A percentile compares a stretch with the other conserved stretches of the same genome.
Evolutionary conservation across 768 basidiomycete species (phyloP).

Genomic region (Amanita exitialis): DNA sequence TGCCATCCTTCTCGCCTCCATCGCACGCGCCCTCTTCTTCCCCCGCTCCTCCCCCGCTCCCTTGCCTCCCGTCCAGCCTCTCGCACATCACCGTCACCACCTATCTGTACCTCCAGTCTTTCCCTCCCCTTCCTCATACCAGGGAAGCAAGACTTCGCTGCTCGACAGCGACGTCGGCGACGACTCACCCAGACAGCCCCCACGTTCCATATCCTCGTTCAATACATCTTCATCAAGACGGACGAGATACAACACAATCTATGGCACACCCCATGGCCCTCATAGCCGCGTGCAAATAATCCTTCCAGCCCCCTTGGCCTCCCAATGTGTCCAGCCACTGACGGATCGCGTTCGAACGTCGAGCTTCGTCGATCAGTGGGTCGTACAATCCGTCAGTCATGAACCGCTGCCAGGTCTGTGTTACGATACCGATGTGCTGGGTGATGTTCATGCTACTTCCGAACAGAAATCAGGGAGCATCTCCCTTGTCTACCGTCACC

Average conservation of each 20-base stretch:
- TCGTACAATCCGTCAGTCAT: slow-evolving; percentile 4
- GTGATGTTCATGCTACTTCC: background rate
- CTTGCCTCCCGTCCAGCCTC: slow-evolving; percentile 55
- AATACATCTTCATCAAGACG: slow-evolving; percentile 9
- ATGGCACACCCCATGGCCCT: slow-evolving; percentile 53
- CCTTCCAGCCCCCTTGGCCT: slow-evolving; percentile 54
- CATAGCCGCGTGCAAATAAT: slow-evolving; percentile 57
- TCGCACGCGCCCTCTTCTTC: slow-evolving; percentile 28
- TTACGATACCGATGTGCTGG: background rate
- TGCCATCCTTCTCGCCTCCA: slow-evolving; percentile 24
- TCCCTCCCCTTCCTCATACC: slow-evolving; percentile 10
- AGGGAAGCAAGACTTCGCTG: slow-evolving; percentile 25
- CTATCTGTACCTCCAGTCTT: slow-evolving; percentile 14
- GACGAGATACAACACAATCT: slow-evolving; percentile 24
- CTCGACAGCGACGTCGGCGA: slow-evolving; percentile 13
- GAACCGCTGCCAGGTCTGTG: background rate
- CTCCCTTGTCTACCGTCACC: background rate
- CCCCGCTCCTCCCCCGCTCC: slow-evolving; percentile 27
- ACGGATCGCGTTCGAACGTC: slow-evolving; percentile 11
- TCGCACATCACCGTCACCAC: slow-evolving; percentile 51
- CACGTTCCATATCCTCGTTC: slow-evolving; percentile 19
- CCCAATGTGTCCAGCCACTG: slow-evolving; percentile 9
- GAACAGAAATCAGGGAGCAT: background rate
- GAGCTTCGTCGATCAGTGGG: slow-evolving; percentile 28
- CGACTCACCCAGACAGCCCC: background rate